Evolutionary conservation across 2,329 filamentous ascomycete genomes (phyloP).

Genomic region (Hypoxylon sp.): DNA sequence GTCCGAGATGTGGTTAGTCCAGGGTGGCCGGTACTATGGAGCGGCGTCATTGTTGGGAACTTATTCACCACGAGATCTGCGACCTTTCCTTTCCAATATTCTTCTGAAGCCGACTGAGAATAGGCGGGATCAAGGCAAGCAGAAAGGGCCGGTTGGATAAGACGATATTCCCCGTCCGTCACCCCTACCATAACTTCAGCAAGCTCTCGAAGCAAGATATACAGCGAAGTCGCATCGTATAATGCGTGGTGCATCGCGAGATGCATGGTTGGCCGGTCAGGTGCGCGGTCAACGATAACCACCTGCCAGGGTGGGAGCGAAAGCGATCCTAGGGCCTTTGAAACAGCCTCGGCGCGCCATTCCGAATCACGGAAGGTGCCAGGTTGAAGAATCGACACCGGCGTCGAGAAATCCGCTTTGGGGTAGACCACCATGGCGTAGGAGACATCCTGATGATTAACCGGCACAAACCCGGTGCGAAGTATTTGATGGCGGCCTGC

Average conservation of each 20-base stretch:
- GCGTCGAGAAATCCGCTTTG: slow-evolving; percentile 20
- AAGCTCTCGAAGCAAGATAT: slow-evolving; percentile 74
- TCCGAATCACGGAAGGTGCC: slow-evolving; percentile 52
- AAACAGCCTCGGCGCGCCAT: slow-evolving; percentile 58
- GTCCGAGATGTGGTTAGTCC: slow-evolving; percentile 55
- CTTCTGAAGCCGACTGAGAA: slow-evolving; percentile 54
- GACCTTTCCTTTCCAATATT: slow-evolving; percentile 75
- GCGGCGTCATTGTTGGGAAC: slow-evolving; percentile 83
- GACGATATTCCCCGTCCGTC: slow-evolving; percentile 9
- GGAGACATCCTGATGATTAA: slow-evolving; percentile 71
- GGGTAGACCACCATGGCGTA: slow-evolving; percentile 82
- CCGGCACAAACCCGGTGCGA: slow-evolving; percentile 78
- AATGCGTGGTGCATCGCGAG: slow-evolving; percentile 81
- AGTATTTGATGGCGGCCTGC: slow-evolving; percentile 76
- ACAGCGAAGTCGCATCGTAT: slow-evolving; percentile 85
- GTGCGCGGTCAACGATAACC: slow-evolving; percentile 58
- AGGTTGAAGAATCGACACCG: slow-evolving; percentile 44
- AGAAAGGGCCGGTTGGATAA: slow-evolving; percentile 57
- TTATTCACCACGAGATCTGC: slow-evolving; percentile 70
- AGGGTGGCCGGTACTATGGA: slow-evolving; percentile 59
- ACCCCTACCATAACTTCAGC: slow-evolving; percentile 48
- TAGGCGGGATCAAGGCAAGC: slow-evolving; percentile 59
- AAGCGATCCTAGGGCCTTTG: slow-evolving; percentile 60
- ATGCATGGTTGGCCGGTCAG: slow-evolving; percentile 56
- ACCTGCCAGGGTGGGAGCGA: slow-evolving; percentile 75